Evolutionary conservation across 2,329 filamentous ascomycete genomes (phyloP).

Genomic region (Alternaria dauci): DNA sequence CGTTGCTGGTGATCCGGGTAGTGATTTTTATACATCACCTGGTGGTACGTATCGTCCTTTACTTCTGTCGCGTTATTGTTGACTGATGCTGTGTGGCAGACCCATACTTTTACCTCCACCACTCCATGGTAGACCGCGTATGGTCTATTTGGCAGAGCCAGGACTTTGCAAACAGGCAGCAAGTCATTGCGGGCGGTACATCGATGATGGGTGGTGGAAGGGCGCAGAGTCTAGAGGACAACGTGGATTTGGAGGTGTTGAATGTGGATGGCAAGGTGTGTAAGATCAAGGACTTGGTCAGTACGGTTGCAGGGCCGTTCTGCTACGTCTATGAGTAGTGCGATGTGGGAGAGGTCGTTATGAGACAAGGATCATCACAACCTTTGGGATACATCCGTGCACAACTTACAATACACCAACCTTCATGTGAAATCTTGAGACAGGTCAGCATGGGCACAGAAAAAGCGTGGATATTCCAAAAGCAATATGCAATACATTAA

Average conservation of each 20-base stretch:
- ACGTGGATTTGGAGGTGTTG: conserved; percentile 52
- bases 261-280: conserved; percentile 46
- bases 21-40: conserved; percentile 56
- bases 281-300: conserved; percentile 56
- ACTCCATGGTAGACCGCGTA: conserved; percentile 58
- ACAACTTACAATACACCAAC: neutral
- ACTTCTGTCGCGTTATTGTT: neutral
- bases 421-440: neutral
- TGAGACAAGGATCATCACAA: neutral
- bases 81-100: conserved; percentile 35
- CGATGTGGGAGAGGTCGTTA: neutral
- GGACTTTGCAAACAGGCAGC: conserved; percentile 51
- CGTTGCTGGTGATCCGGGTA: conserved; percentile 55
- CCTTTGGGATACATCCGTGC: neutral
- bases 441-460: conserved; percentile 3
- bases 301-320: conserved; percentile 57
- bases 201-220: conserved; percentile 49
- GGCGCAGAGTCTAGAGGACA: conserved; percentile 37
- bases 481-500: conserved; percentile 13
- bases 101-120: conserved; percentile 59
- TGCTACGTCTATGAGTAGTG: conserved; percentile 56
- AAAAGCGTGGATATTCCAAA: neutral
- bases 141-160: conserved; percentile 62
- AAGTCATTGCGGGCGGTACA: conserved; percentile 55
- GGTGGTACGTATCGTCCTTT: conserved; percentile 21